Conservation (phyloP, 2,329 filamentous ascomycete species). For the Calonectria fujianensis region DNA sequence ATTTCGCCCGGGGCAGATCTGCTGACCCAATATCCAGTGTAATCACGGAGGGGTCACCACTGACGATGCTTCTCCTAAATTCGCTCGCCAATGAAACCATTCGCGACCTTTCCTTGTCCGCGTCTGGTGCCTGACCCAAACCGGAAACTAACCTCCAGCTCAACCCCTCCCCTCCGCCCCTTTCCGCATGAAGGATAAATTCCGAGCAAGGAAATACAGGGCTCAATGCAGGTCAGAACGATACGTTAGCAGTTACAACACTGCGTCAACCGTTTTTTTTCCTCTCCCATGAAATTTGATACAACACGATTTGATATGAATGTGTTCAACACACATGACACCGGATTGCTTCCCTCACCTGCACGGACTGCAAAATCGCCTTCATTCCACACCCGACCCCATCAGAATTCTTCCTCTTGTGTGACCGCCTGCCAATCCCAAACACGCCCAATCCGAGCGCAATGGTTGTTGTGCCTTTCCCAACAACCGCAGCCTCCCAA, state of each 20-base stretch:
- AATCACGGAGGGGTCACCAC: not conserved
- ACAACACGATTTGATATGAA: not conserved
- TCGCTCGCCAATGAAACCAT: constrained; percentile 33
- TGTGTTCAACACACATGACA: not conserved
- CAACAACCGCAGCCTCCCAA: constrained; percentile 1
- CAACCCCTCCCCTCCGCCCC: constrained; percentile 17
- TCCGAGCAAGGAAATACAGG: constrained; percentile 1
- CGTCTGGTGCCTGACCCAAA: constrained; percentile 33
- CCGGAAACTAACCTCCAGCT: constrained; percentile 23
- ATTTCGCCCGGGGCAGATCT: constrained; percentile 12
- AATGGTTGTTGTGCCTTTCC: constrained; percentile 3
- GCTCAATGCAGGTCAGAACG: constrained; percentile 26
- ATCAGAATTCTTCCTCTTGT: not conserved
- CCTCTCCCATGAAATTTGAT: too few species aligned
- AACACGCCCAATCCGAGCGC: constrained; percentile 8
- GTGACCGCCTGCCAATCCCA: not conserved
- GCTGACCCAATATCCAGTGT: constrained; percentile 23
- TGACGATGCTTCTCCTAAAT: constrained; percentile 13
- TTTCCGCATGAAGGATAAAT: constrained; percentile 13
- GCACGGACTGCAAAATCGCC: not conserved
- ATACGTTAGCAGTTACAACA: not conserved
- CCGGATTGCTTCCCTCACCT: not conserved
- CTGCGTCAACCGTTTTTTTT: not conserved
- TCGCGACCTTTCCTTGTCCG: constrained; percentile 29
- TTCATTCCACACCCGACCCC: constrained; percentile 19